Evolutionary conservation across 257 asterid species (phyloP).

Genomic region (Cordia subcordata): DNA sequence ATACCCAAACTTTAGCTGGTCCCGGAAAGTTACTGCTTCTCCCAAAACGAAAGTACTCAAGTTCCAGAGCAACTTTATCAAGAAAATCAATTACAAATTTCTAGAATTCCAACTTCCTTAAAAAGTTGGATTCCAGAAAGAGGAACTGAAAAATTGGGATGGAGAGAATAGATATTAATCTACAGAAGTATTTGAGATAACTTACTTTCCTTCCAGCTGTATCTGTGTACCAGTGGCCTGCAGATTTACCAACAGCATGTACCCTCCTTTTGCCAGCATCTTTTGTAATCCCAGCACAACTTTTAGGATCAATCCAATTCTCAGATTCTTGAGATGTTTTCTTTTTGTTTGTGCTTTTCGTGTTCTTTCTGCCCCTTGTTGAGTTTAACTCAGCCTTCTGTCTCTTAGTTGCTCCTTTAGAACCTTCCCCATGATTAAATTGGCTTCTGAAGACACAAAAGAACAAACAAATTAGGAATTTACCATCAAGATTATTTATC

Average conservation of each 20-base stretch:
- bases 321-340: constrained; percentile 39
- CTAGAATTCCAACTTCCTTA: too few species aligned
- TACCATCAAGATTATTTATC: background rate
- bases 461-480: background rate
- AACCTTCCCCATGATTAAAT: constrained; percentile 39
- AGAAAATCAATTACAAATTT: too few species aligned
- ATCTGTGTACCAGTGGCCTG: constrained; percentile 75
- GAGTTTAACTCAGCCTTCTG: constrained; percentile 30
- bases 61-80: too few species aligned
- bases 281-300: constrained; percentile 38
- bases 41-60: background rate
- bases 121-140: background rate
- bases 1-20: background rate
- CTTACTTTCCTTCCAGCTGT: constrained; percentile 70
- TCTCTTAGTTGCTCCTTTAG: constrained; percentile 28
- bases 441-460: constrained; percentile 58
- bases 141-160: background rate
- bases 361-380: constrained; percentile 40
- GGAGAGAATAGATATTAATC: background rate
- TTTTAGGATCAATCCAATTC: constrained; percentile 71
- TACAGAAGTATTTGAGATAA: background rate
- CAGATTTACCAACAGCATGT: constrained; percentile 57
- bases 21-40: background rate
- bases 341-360: constrained; percentile 27
- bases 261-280: constrained; percentile 81